A percentile compares a stretch with the other conserved stretches of the same genome.
These are phyloP conservation scores for Zasmidium cellare DNA, from an alignment of 2,329 filamentous ascomycete genomes.

Conservation along the genomic window DNA sequence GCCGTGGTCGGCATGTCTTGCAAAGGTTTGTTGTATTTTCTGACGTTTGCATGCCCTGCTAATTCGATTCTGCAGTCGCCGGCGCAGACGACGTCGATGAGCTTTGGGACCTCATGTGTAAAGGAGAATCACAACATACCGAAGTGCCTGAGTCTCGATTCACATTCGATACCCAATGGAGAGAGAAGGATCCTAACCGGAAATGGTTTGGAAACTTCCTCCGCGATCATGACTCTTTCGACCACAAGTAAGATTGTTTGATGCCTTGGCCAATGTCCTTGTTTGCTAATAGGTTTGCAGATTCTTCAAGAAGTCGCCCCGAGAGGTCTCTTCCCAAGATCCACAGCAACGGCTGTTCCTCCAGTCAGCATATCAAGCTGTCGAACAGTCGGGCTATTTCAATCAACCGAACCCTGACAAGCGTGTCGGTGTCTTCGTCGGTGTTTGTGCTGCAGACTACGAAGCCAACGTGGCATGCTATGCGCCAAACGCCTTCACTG, in stretches of 20 bases:
- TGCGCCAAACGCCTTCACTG: slow-evolving; percentile 36
- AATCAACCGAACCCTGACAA: slow-evolving; percentile 6
- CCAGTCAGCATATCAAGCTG: slow-evolving; percentile 31
- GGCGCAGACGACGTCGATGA: slow-evolving; percentile 11
- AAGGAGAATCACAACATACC: slow-evolving; percentile 5
- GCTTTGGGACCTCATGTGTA: slow-evolving; percentile 15
- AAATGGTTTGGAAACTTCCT: slow-evolving; percentile 14
- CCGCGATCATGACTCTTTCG: slow-evolving; percentile 27
- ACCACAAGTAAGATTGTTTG: no score
- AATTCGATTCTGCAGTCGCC: no score
- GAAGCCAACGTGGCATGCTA: slow-evolving; percentile 40
- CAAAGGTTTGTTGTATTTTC: no score
- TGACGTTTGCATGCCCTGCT: no score
- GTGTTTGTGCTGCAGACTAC: slow-evolving; percentile 40
- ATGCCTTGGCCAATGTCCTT: no score
- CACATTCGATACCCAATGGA: background rate
- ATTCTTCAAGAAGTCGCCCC: slow-evolving; percentile 33
- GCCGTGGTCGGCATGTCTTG: slow-evolving; percentile 20
- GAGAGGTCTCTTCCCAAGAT: slow-evolving; percentile 30
- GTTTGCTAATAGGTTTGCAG: no score
- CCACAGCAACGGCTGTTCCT: slow-evolving; percentile 34
- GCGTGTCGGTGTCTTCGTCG: slow-evolving; percentile 42
- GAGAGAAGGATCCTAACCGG: slow-evolving; percentile 18
- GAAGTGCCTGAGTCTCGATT: slow-evolving; percentile 21
- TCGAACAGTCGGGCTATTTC: slow-evolving; percentile 35